Conservation (phyloP, 192 early-diverging fungal genomes). For the Linnemannia exigua region DNA sequence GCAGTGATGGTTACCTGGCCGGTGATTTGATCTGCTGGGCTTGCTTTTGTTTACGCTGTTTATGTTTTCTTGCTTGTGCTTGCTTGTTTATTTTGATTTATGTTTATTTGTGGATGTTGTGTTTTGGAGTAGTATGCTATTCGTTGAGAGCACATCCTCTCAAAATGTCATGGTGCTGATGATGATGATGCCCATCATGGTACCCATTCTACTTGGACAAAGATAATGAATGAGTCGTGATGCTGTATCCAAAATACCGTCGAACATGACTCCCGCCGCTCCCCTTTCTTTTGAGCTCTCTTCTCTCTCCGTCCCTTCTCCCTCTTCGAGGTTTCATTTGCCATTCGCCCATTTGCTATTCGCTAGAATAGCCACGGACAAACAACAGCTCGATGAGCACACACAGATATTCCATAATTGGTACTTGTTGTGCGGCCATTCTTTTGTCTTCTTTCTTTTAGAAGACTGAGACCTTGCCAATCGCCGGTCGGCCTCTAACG, state of each 20-base stretch:
- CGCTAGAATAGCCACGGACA: conserved; percentile 3
- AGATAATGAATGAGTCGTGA: too few relatives aligned
- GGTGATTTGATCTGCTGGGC: too few relatives aligned
- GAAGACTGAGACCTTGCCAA: not conserved
- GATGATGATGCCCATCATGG: not conserved
- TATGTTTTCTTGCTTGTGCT: too few relatives aligned
- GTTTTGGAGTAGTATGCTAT: too few relatives aligned
- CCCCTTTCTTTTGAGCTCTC: not conserved
- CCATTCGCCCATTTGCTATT: conserved; percentile 6
- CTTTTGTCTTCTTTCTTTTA: conserved; percentile 1
- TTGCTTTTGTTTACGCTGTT: too few relatives aligned
- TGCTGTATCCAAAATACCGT: too few relatives aligned
- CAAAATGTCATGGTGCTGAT: not conserved
- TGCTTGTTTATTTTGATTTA: not conserved
- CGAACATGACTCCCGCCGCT: too few relatives aligned
- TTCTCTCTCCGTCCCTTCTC: not conserved
- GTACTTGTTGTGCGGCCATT: not conserved
- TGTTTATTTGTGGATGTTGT: not conserved
- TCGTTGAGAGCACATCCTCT: not conserved
- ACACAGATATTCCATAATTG: not conserved
- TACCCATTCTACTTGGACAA: too few relatives aligned
- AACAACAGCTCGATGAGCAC: not conserved
- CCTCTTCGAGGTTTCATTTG: not conserved
- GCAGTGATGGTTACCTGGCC: too few relatives aligned
- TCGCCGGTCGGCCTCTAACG: not conserved